Evolutionary conservation across 108 stramenopile species (phyloP).

Genomic region (Cylindrotheca fusiformis): DNA sequence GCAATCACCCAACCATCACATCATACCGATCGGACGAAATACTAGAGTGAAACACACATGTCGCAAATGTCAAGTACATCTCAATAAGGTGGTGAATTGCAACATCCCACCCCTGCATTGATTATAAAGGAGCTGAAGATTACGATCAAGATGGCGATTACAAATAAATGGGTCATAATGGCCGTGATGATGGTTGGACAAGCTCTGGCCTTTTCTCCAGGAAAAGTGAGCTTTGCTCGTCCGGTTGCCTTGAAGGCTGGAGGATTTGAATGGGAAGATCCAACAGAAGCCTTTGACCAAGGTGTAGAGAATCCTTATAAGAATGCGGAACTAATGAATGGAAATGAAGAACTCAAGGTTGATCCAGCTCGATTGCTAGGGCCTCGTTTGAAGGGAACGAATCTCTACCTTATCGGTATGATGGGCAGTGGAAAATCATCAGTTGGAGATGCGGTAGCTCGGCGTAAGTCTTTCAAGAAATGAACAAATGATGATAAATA

Average conservation of each 20-base stretch:
- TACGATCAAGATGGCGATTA: neutral
- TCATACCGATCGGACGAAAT: no score
- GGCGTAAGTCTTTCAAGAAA: slow-evolving; percentile 42
- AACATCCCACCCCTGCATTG: no score
- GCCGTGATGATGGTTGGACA: neutral
- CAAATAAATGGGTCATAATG: neutral
- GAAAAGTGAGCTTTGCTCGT: neutral
- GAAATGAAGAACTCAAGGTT: slow-evolving; percentile 47
- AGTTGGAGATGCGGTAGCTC: slow-evolving; percentile 72
- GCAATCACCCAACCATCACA: no score
- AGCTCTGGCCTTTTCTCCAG: neutral
- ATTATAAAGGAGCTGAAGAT: no score
- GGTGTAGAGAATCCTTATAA: slow-evolving; percentile 87
- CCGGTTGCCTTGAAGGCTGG: slow-evolving; percentile 38
- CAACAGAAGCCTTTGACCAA: slow-evolving; percentile 63
- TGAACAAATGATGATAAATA: neutral
- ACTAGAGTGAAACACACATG: no score
- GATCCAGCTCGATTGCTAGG: slow-evolving; percentile 75
- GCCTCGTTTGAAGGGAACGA: slow-evolving; percentile 77
- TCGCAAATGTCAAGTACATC: no score
- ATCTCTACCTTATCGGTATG: slow-evolving; percentile 94
- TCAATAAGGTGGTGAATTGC: no score
- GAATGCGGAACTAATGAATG: slow-evolving; percentile 47
- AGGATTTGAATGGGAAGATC: slow-evolving; percentile 89
- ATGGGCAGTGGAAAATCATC: slow-evolving; percentile 93